These are phyloP conservation scores for Scedosporium apiospermum DNA, from an alignment of 2,329 filamentous ascomycete species.

Conservation along the genomic window DNA sequence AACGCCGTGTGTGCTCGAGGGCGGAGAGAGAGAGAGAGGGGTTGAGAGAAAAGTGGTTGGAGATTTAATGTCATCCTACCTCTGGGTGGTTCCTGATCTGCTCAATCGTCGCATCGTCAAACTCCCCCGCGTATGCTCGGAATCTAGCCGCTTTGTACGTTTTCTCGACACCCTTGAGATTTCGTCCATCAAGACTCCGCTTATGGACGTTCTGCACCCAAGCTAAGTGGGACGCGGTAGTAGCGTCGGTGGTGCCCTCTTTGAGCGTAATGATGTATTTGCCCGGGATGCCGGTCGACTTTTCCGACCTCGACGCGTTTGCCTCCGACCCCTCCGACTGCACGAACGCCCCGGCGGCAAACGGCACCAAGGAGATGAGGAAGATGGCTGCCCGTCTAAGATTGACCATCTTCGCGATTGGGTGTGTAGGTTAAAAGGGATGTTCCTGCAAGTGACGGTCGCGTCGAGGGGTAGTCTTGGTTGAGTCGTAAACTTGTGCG, in stretches of 20 bases:
- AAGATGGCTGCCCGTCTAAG: not conserved
- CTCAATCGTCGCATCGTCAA: conserved; percentile 30
- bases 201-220: conserved; percentile 21
- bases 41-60: not conserved
- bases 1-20: not conserved
- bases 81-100: conserved; percentile 27
- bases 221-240: conserved; percentile 20
- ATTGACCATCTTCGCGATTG: not conserved
- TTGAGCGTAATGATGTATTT: conserved; percentile 37
- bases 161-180: conserved; percentile 13
- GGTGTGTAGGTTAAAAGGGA: too few relatives aligned
- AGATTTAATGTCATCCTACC: conserved; percentile 18
- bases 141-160: conserved; percentile 13
- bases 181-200: conserved; percentile 21
- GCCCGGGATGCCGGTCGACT: conserved; percentile 19
- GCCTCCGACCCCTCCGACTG: not conserved
- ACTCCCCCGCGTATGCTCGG: conserved; percentile 31
- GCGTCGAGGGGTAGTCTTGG: too few relatives aligned
- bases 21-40: not conserved
- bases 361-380: not conserved
- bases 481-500: too few relatives aligned
- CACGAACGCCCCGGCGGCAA: not conserved
- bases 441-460: too few relatives aligned
- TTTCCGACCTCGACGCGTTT: not conserved
- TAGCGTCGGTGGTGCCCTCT: conserved; percentile 17